Percentiles rank a stretch among this genome's conserved stretches.
phyloP scores from a whole-genome alignment of 208 protist genomes.

The Trypanosoma mega region DNA sequence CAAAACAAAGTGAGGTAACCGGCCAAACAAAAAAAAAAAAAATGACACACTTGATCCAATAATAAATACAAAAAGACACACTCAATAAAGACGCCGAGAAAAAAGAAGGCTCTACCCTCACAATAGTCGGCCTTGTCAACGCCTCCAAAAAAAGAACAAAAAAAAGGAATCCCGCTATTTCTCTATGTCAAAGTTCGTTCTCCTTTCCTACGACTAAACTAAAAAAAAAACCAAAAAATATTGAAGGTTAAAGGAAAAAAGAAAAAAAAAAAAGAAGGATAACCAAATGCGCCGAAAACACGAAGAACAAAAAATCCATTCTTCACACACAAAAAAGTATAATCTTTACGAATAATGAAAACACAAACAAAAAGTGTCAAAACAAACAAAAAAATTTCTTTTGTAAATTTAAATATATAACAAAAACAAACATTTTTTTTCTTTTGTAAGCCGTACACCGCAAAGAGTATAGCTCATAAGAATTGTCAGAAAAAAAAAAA shows the following conservation, averaged over 20 bases:
- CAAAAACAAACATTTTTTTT: too few species aligned
- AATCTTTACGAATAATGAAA: slow-evolving; percentile 4
- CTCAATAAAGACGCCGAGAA: slow-evolving; percentile 1
- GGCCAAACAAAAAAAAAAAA: slow-evolving; percentile 12
- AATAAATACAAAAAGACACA: slow-evolving; percentile 6
- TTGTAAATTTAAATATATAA: too few species aligned
- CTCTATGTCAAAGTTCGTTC: too few species aligned
- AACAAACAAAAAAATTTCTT: slow-evolving; percentile 9
- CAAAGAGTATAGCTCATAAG: too few species aligned
- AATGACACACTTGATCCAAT: not conserved
- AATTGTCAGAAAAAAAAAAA: too few species aligned
- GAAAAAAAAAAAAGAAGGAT: slow-evolving; percentile 4
- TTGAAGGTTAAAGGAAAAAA: not conserved
- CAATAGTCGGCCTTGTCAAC: too few species aligned
- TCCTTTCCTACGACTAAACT: too few species aligned
- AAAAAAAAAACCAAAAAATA: slow-evolving; percentile 19
- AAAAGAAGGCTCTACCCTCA: too few species aligned
- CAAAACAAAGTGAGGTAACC: not conserved
- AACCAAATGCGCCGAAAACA: not conserved
- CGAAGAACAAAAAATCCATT: not conserved
- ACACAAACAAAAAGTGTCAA: slow-evolving; percentile 2
- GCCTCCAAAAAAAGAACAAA: too few species aligned
- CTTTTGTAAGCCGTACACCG: too few species aligned
- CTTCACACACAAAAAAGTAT: not conserved
- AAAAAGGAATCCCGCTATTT: too few species aligned